These are phyloP conservation scores for Scheffersomyces segobiensis DNA, from an alignment of 1,139 yeast genomes.

Conservation along the genomic window DNA sequence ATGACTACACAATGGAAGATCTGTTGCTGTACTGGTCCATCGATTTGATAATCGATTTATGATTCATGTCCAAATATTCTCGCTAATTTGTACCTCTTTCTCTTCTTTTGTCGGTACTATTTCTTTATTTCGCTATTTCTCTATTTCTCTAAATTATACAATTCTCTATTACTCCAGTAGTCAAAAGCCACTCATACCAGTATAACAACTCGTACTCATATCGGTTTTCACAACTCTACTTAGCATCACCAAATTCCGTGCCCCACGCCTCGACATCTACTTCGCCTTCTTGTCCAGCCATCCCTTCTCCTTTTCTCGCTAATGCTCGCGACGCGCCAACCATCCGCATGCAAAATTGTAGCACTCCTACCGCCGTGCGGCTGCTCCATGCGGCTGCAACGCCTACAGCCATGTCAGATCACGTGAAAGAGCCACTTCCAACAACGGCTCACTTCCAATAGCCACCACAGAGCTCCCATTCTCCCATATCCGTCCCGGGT, in stretches of 20 bases:
- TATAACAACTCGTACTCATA: no score
- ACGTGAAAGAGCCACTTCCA: not conserved
- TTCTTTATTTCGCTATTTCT: no score
- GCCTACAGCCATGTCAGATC: not conserved
- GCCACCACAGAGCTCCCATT: not conserved
- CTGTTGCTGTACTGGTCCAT: no score
- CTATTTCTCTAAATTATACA: no score
- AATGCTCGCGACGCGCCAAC: not conserved
- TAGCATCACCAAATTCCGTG: not conserved
- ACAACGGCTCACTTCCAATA: not conserved
- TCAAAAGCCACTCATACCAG: no score
- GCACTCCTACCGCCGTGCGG: not conserved
- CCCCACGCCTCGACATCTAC: not conserved
- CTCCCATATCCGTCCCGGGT: not conserved
- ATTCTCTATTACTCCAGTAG: no score
- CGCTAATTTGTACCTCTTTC: no score
- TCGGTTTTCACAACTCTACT: not conserved
- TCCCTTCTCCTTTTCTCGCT: not conserved
- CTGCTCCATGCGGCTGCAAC: not conserved
- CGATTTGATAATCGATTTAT: no score
- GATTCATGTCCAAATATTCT: no score
- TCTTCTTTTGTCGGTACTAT: no score
- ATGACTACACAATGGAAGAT: no score
- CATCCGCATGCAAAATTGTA: not conserved
- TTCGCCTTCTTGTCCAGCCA: not conserved